These are phyloP conservation scores for Ophiostoma quercus DNA, from an alignment of 2,329 filamentous ascomycete species.

Conservation along the genomic window DNA sequence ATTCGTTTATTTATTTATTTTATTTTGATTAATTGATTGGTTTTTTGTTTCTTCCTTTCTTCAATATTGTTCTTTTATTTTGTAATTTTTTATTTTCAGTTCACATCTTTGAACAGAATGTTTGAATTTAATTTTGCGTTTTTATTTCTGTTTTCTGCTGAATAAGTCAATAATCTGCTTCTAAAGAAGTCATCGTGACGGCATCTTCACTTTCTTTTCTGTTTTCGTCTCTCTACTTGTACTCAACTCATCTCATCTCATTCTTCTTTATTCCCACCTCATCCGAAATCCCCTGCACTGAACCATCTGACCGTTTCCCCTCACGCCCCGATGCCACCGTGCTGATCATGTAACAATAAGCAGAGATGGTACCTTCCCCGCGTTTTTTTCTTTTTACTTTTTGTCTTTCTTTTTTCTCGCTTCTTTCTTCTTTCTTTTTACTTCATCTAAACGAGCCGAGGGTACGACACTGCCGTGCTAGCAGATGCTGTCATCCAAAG, in stretches of 20 bases:
- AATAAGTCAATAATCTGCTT: background rate
- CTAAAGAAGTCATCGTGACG: background rate
- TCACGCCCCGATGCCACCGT: background rate
- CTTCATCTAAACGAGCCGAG: background rate
- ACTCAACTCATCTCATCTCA: background rate
- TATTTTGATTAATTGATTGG: too few species aligned
- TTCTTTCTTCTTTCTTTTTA: background rate
- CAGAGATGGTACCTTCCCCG: background rate
- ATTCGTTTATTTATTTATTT: too few species aligned
- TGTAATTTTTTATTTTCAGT: too few species aligned
- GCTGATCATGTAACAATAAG: constrained; percentile 8
- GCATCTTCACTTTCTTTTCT: background rate
- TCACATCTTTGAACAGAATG: too few species aligned
- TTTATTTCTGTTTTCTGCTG: background rate
- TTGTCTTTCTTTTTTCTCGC: background rate
- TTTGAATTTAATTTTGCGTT: background rate
- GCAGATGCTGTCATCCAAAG: background rate
- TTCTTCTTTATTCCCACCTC: background rate
- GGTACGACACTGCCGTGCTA: too few species aligned
- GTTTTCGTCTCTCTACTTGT: background rate
- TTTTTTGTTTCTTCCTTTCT: too few species aligned
- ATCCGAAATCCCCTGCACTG: background rate
- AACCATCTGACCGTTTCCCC: background rate
- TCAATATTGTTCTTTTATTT: too few species aligned
- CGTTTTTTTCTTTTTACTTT: background rate